These are phyloP conservation scores for Vitis amurensis DNA, from an alignment of 164 flowering plant genomes.

Conservation along the genomic window DNA sequence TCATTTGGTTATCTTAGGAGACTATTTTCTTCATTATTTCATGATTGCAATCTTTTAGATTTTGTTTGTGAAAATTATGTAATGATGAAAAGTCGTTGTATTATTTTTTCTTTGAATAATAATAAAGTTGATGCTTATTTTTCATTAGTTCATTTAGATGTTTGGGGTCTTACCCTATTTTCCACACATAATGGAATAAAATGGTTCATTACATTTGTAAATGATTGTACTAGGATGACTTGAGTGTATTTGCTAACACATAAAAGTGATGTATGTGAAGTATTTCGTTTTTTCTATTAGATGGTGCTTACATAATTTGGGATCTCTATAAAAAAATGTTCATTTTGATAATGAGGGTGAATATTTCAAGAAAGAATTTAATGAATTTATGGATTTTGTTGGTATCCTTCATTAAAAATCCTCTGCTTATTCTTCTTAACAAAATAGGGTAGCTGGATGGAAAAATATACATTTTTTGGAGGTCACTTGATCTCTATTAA, in stretches of 20 bases:
- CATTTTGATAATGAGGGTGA: slow-evolving; percentile 10
- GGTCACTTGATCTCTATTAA: slow-evolving; percentile 1
- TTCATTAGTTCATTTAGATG: too few species aligned
- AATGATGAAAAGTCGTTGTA: too few species aligned
- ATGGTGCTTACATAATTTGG: slow-evolving; percentile 11
- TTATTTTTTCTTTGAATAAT: too few species aligned
- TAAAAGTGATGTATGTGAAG: slow-evolving; percentile 1
- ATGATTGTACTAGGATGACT: slow-evolving; percentile 8
- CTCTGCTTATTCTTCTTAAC: not conserved
- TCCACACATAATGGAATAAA: slow-evolving; percentile 4
- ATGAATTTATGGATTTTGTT: not conserved
- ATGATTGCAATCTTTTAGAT: not conserved
- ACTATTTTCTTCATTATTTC: slow-evolving; percentile 13
- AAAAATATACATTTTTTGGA: too few species aligned
- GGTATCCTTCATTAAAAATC: slow-evolving; percentile 5
- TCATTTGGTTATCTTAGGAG: slow-evolving; percentile 9
- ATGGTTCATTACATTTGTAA: slow-evolving; percentile 5
- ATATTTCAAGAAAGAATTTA: slow-evolving; percentile 6
- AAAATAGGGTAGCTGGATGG: not conserved
- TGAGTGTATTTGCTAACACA: slow-evolving; percentile 1
- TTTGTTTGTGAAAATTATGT: too few species aligned
- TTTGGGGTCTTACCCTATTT: not conserved
- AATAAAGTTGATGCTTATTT: too few species aligned
- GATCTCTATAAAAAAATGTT: slow-evolving; percentile 5
- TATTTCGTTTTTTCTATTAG: not conserved